A percentile compares a stretch with the other conserved stretches of the same genome.
Conservation (phyloP, 371 early-diverging fungal genomes). For the Syncephalis fuscata region DNA sequence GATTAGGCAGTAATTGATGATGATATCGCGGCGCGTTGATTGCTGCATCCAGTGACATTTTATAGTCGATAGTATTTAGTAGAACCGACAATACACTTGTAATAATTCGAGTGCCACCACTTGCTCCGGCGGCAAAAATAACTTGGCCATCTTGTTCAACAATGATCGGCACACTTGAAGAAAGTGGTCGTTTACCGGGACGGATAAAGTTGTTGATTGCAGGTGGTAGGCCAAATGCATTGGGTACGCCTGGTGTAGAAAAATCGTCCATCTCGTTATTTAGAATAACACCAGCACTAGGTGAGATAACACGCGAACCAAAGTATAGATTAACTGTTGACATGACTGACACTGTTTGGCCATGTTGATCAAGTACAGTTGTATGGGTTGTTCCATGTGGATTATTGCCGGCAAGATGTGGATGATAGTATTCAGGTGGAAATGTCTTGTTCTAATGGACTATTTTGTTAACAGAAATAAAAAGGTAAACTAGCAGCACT, state of each 20-base stretch:
- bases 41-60: slow-evolving; percentile 46
- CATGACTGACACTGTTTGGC: slow-evolving; percentile 78
- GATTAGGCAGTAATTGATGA: slow-evolving; percentile 81
- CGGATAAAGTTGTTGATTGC: slow-evolving; percentile 69
- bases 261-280: slow-evolving; percentile 99
- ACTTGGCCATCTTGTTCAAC: slow-evolving; percentile 51
- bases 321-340: slow-evolving; percentile 92
- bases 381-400: slow-evolving; percentile 97
- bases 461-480: slow-evolving; percentile 3
- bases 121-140: slow-evolving; percentile 73
- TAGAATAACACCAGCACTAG: slow-evolving; percentile 86
- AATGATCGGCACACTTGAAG: slow-evolving; percentile 79
- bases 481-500: neutral
- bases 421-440: slow-evolving; percentile 52
- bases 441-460: slow-evolving; percentile 18
- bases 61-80: slow-evolving; percentile 55
- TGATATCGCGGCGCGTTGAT: slow-evolving; percentile 74
- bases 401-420: slow-evolving; percentile 55
- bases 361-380: slow-evolving; percentile 75
- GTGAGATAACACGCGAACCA: slow-evolving; percentile 89
- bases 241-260: slow-evolving; percentile 68
- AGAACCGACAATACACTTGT: slow-evolving; percentile 67
- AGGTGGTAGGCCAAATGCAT: slow-evolving; percentile 71
- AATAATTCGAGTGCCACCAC: slow-evolving; percentile 91
- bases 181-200: slow-evolving; percentile 85